Evolutionary conservation across 768 basidiomycete genomes (phyloP), one percentile per base, ranked within the genome.

Genomic region (Mycena crocata): DNA sequence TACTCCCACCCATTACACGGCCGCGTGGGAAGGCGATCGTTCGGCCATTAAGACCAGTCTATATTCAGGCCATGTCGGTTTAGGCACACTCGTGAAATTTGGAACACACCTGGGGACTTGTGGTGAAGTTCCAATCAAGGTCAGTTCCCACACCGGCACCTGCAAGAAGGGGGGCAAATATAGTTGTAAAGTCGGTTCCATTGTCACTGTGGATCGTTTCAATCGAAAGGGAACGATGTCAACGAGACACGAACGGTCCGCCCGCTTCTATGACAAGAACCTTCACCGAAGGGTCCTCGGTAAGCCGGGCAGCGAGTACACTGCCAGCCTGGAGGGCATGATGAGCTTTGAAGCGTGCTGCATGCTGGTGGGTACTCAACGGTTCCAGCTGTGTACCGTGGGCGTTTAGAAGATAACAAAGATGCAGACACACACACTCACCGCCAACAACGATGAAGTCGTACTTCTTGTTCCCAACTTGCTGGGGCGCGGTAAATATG

Each of bases 231-330:
- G 60, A 10, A 69, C 13, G 57, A n/a, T n/a, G n/a, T n/a, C n/a
- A n/a, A 46, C 59, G 42, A 40, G 40, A 55, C 65, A 72, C 74
- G 24, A 28, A 73, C 72, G 70, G 68, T 49, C 64, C 68, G 8
- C 80, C 81, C 13, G 81, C 79, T 67, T 83, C 82, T 56, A 83
- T 73, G 17, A 86, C 78, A 24, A 83, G 73, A 13, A 86, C 83
- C 6, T 75, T 74, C 51, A 77, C 73, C 28, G 72, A 64, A 0
- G 76, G 67, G 66, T 84, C 79, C 62, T 84, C 82, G 5, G 79
- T 72, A 17, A 87, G 76, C 19, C 85, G 75, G 10, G 74, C 77
- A 19, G 81, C 83, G 26, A 85, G 67, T 1, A 80, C 79, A 34
- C 81, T 63, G 17, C 83, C 84, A 3, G 78, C 81, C 23, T 49